Conservation (phyloP, 352 stramenopile species). For the Globisporangium paddicum region DNA sequence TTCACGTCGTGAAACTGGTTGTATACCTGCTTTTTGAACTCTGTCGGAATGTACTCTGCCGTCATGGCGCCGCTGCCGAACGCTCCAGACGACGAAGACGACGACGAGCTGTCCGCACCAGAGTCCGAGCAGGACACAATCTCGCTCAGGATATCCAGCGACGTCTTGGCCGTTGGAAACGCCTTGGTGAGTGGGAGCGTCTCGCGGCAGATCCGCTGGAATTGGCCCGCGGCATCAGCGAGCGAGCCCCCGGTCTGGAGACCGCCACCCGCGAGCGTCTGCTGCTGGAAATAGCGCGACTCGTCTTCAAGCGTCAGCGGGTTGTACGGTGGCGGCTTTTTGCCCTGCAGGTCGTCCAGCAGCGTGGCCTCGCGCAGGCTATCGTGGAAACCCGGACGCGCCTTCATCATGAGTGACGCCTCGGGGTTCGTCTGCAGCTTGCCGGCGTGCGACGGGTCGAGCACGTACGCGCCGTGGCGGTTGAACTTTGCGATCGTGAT, state of each 20-base stretch:
- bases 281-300: constrained; percentile 77
- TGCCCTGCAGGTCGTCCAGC: constrained; percentile 64
- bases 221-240: constrained; percentile 32
- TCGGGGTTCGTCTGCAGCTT: constrained; percentile 35
- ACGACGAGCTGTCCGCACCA: constrained; percentile 31
- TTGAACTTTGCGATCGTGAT: constrained; percentile 89
- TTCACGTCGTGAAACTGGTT: constrained; percentile 84
- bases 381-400: constrained; percentile 34
- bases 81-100: constrained; percentile 33
- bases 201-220: constrained; percentile 34
- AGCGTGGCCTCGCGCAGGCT: constrained; percentile 57
- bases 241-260: neutral
- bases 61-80: constrained; percentile 46
- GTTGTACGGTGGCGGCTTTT: constrained; percentile 53
- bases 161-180: constrained; percentile 45
- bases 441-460: constrained; percentile 63
- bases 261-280: constrained; percentile 16
- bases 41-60: constrained; percentile 72
- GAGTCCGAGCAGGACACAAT: constrained; percentile 61
- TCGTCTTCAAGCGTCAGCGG: constrained; percentile 79
- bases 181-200: constrained; percentile 48
- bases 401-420: constrained; percentile 27
- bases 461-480: constrained; percentile 73
- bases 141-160: constrained; percentile 56
- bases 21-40: constrained; percentile 88